phyloP scores from a whole-genome alignment of 768 basidiomycete species.

The Lyophyllum semitale region DNA sequence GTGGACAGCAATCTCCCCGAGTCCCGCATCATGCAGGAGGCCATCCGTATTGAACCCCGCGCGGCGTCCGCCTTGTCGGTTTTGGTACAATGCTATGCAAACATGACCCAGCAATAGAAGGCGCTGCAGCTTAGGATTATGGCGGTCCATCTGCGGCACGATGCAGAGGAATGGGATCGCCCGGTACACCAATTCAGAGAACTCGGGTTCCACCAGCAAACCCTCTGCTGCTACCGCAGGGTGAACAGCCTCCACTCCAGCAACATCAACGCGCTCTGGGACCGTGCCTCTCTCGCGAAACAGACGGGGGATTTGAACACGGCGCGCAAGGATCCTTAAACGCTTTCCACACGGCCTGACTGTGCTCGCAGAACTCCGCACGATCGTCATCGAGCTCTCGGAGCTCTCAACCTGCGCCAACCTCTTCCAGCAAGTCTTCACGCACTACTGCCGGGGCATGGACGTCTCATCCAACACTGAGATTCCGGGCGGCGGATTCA shows the following conservation, averaged over 20 bases:
- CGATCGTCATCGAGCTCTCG: slow-evolving; percentile 72
- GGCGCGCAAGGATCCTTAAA: slow-evolving; percentile 68
- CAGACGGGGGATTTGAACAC: slow-evolving; percentile 71
- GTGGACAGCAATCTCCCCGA: slow-evolving; percentile 66
- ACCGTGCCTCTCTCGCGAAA: slow-evolving; percentile 80
- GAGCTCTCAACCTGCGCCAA: slow-evolving; percentile 65
- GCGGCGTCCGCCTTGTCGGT: slow-evolving; percentile 86
- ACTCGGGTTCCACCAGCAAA: slow-evolving; percentile 78
- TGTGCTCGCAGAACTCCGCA: slow-evolving; percentile 76
- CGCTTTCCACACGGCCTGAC: slow-evolving; percentile 78
- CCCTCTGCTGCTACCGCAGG: slow-evolving; percentile 90
- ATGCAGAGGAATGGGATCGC: slow-evolving; percentile 86
- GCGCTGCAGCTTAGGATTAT: slow-evolving; percentile 85
- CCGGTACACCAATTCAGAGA: slow-evolving; percentile 77
- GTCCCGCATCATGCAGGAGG: slow-evolving; percentile 84
- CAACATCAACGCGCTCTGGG: slow-evolving; percentile 88
- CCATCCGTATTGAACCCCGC: slow-evolving; percentile 91
- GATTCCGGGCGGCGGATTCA: slow-evolving; percentile 54
- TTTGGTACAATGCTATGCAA: slow-evolving; percentile 81
- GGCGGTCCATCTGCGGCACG: slow-evolving; percentile 84
- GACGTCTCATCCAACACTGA: slow-evolving; percentile 26
- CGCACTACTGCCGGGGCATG: slow-evolving; percentile 54
- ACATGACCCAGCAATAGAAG: slow-evolving; percentile 66
- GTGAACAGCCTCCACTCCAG: slow-evolving; percentile 75
- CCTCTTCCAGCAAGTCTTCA: slow-evolving; percentile 75